phyloP scores from a whole-genome alignment of 495 filamentous ascomycete species.

The Penicillium bialowiezense region DNA sequence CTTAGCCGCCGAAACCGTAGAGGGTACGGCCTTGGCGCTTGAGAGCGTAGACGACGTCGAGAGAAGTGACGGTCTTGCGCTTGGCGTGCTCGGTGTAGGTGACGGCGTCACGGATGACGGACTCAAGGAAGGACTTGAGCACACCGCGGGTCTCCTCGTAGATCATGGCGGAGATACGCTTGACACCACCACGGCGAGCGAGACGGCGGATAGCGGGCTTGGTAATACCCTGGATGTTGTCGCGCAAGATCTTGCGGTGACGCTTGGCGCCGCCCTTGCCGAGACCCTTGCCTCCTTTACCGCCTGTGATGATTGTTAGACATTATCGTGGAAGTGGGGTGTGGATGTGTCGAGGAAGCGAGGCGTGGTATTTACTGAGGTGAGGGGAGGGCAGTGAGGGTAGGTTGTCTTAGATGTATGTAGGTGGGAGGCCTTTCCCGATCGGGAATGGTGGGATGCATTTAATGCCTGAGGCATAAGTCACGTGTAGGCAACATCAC shows the following conservation, averaged over 20 bases:
- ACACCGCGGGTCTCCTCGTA: constrained; percentile 69
- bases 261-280: constrained; percentile 97
- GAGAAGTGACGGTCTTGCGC: constrained; percentile 94
- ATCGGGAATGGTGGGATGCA: constrained; percentile 4
- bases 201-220: constrained; percentile 71
- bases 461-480: constrained; percentile 2
- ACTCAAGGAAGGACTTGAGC: constrained; percentile 64
- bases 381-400: neutral
- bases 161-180: constrained; percentile 69
- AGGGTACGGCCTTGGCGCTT: constrained; percentile 95
- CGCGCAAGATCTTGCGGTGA: constrained; percentile 98
- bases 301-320: constrained; percentile 54
- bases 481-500: constrained; percentile 7
- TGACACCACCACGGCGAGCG: constrained; percentile 59
- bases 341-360: neutral
- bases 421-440: constrained; percentile 1
- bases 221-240: constrained; percentile 94
- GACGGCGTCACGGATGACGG: constrained; percentile 85
- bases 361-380: neutral
- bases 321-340: constrained; percentile 9
- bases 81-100: constrained; percentile 98
- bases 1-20: constrained; percentile 97
- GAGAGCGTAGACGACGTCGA: constrained; percentile 93
- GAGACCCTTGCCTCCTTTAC: constrained; percentile 85
- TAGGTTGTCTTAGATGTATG: constrained; percentile 4